phyloP scores from a whole-genome alignment of 139 green algal genomes.

The Coccomyxa sp. region DNA sequence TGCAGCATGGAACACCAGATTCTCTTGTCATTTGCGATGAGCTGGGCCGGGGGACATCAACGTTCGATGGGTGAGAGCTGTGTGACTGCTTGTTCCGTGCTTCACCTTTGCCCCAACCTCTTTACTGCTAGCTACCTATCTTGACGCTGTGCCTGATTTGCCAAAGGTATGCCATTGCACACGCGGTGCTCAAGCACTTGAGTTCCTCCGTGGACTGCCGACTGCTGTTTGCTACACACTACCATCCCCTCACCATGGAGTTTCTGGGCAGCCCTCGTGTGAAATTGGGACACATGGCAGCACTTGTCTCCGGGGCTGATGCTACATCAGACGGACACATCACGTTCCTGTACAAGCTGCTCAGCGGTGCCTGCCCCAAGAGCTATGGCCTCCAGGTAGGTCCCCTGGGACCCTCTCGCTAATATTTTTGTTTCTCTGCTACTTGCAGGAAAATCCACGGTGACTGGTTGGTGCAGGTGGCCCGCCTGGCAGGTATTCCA shows the following conservation, averaged over 20 bases:
- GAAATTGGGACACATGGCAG: constrained; percentile 48
- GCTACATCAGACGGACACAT: constrained; percentile 19
- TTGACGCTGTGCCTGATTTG: neutral
- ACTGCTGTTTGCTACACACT: constrained; percentile 90
- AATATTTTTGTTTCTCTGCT: neutral
- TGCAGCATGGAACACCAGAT: constrained; percentile 28
- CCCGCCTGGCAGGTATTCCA: constrained; percentile 39
- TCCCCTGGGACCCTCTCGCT: constrained; percentile 2
- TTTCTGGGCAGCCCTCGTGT: constrained; percentile 1
- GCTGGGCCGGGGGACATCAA: constrained; percentile 67
- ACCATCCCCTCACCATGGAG: constrained; percentile 66
- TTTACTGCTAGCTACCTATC: too few relatives aligned
- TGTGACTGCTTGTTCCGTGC: too few relatives aligned
- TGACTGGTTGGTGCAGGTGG: constrained; percentile 13
- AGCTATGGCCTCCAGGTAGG: constrained; percentile 76
- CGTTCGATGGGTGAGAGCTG: constrained; percentile 36
- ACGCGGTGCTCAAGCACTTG: constrained; percentile 56
- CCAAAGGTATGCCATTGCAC: constrained; percentile 60
- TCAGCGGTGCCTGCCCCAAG: constrained; percentile 45
- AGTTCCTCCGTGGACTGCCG: constrained; percentile 34
- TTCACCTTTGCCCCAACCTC: too few relatives aligned
- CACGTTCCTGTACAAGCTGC: constrained; percentile 79
- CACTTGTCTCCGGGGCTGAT: constrained; percentile 14
- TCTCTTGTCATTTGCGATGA: constrained; percentile 71
- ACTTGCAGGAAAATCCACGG: neutral